Percentiles rank a stretch among this genome's conserved stretches.
These are phyloP conservation scores for Agrostemma githago DNA, from an alignment of 148 eudicot genomes.

Conservation along the genomic window DNA sequence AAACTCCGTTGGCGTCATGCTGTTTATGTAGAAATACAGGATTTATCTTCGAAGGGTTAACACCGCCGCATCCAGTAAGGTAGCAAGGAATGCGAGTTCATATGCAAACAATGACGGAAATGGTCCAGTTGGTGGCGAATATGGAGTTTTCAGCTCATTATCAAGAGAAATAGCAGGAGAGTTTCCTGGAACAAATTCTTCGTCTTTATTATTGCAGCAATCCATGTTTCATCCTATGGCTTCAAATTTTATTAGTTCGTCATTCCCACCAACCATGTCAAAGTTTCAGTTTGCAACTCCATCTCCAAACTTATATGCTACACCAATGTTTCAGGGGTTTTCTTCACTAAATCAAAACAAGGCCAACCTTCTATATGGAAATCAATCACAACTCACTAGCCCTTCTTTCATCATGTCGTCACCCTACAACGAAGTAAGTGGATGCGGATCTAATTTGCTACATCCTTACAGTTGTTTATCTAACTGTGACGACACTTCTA, in stretches of 20 bases:
- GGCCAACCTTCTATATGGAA: not conserved
- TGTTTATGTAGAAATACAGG: slow-evolving; percentile 73
- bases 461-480: not conserved
- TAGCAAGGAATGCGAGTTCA: slow-evolving; percentile 41
- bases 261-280: slow-evolving; percentile 25
- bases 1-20: too few relatives aligned
- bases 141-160: slow-evolving; percentile 45
- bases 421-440: not conserved
- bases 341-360: slow-evolving; percentile 18
- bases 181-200: slow-evolving; percentile 24
- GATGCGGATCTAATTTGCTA: not conserved
- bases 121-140: slow-evolving; percentile 39
- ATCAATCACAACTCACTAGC: not conserved
- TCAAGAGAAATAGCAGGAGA: slow-evolving; percentile 37
- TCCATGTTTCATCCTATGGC: slow-evolving; percentile 45
- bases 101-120: slow-evolving; percentile 32
- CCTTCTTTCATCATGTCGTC: slow-evolving; percentile 3
- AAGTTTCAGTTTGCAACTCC: slow-evolving; percentile 28
- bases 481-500: slow-evolving; percentile 4
- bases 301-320: slow-evolving; percentile 24
- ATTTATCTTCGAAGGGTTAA: slow-evolving; percentile 62
- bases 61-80: slow-evolving; percentile 28
- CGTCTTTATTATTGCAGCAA: slow-evolving; percentile 33
- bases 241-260: slow-evolving; percentile 28
- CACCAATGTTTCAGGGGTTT: slow-evolving; percentile 31